A percentile compares a stretch with the other conserved stretches of the same genome.
Conservation (phyloP, 73 alveolate genomes). For the Paramecium octaurelia region DNA sequence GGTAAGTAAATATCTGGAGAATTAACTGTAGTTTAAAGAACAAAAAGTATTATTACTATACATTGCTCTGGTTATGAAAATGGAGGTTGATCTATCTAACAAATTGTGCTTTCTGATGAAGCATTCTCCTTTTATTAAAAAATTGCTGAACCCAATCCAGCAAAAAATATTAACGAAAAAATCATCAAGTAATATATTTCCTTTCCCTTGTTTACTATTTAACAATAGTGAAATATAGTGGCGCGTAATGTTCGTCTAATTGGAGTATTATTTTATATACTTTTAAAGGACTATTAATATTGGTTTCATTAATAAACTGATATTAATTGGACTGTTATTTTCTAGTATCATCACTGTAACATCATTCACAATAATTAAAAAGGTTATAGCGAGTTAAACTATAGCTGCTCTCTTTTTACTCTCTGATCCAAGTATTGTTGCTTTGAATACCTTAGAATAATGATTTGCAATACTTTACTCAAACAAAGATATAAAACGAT, state of each 20-base stretch:
- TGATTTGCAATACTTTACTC: not conserved
- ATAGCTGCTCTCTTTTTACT: not conserved
- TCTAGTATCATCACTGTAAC: not conserved
- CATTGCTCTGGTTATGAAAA: not conserved
- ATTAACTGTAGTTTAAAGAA: constrained; percentile 7
- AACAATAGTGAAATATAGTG: not conserved
- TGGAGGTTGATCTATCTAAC: not conserved
- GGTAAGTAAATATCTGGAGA: constrained; percentile 20
- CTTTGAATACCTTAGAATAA: not conserved
- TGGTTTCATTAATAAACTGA: not conserved
- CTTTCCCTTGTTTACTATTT: not conserved
- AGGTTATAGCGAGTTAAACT: not conserved
- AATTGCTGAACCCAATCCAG: not conserved
- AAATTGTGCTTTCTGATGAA: not conserved
- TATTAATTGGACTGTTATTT: not conserved
- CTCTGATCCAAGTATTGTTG: not conserved
- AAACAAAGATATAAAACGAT: not conserved
- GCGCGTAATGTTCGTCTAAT: not conserved
- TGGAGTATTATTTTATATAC: not conserved
- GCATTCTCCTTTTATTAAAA: not conserved
- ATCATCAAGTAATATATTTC: constrained; percentile 11
- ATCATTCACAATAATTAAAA: not conserved
- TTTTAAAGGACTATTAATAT: not conserved
- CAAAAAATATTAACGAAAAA: not conserved
- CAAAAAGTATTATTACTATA: not conserved